Conservation (phyloP, 805 yeast genomes). For the Metschnikowia continentalis region DNA sequence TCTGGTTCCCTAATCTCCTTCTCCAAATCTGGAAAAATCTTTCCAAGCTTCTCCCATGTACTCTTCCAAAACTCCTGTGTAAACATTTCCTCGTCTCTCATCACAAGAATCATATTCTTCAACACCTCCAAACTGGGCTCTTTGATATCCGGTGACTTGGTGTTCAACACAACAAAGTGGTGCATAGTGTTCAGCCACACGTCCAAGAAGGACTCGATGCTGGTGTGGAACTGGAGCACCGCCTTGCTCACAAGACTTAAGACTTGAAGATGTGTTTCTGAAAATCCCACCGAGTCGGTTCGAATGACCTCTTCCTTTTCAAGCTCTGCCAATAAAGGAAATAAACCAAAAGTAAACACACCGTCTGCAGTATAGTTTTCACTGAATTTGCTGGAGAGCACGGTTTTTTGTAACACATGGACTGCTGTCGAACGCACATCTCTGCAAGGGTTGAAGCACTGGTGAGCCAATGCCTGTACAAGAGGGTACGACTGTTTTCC, state of each 20-base stretch:
- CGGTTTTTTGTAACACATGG: conserved; percentile 49
- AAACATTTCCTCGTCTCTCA: conserved; percentile 23
- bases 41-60: conserved; percentile 31
- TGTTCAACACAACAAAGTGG: conserved; percentile 26
- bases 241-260: conserved; percentile 62
- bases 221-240: conserved; percentile 30
- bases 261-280: conserved; percentile 61
- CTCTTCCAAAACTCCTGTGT: conserved; percentile 26
- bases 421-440: conserved; percentile 69
- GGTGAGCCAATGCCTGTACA: conserved; percentile 81
- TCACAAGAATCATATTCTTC: conserved; percentile 40
- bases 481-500: conserved; percentile 51
- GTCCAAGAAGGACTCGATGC: conserved; percentile 20
- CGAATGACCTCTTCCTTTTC: conserved; percentile 55
- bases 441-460: conserved; percentile 83
- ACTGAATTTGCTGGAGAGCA: conserved; percentile 39
- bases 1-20: conserved; percentile 2
- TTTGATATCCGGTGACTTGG: conserved; percentile 19
- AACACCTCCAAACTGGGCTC: conserved; percentile 37
- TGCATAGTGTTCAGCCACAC: conserved; percentile 37
- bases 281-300: conserved; percentile 62
- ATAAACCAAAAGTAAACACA: conserved; percentile 66
- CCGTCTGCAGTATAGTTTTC: conserved; percentile 46
- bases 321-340: conserved; percentile 67
- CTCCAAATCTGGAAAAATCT: conserved; percentile 25